phyloP scores from a whole-genome alignment of 2,329 filamentous ascomycete genomes.

The Piedraia hortae region DNA sequence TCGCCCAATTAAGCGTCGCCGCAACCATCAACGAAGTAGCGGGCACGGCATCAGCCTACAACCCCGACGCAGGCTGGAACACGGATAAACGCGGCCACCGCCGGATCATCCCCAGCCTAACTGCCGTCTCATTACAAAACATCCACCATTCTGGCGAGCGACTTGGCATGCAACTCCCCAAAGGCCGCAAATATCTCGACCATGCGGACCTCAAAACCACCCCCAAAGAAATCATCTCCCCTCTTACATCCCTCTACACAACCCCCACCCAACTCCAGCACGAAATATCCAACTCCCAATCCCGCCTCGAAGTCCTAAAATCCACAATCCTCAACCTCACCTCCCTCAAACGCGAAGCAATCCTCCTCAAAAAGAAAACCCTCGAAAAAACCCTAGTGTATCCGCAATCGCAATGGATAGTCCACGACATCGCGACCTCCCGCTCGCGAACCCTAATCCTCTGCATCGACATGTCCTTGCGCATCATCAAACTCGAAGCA shows the following conservation, averaged over 20 bases:
- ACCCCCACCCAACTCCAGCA: neutral
- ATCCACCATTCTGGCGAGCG: too few species aligned
- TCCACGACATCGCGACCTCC: neutral
- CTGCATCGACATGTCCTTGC: constrained; percentile 4
- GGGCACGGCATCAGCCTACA: constrained; percentile 1
- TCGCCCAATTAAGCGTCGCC: constrained; percentile 30
- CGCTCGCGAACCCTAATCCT: neutral
- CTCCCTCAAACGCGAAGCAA: neutral
- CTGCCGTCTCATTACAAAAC: too few species aligned
- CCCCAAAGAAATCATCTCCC: neutral
- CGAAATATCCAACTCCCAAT: neutral
- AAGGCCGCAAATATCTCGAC: neutral
- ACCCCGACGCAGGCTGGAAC: too few species aligned
- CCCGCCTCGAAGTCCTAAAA: neutral
- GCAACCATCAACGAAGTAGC: constrained; percentile 1
- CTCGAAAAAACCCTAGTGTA: constrained; percentile 1
- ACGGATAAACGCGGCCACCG: neutral
- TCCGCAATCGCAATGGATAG: constrained; percentile 1
- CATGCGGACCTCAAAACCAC: neutral
- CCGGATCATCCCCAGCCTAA: neutral
- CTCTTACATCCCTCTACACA: neutral
- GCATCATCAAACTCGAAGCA: constrained; percentile 9
- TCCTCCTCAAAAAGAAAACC: neutral
- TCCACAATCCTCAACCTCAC: too few species aligned
- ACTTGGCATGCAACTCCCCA: neutral